Evolutionary conservation across 2,329 filamentous ascomycete genomes (phyloP).

Genomic region (Raffaelea deltoideospora): DNA sequence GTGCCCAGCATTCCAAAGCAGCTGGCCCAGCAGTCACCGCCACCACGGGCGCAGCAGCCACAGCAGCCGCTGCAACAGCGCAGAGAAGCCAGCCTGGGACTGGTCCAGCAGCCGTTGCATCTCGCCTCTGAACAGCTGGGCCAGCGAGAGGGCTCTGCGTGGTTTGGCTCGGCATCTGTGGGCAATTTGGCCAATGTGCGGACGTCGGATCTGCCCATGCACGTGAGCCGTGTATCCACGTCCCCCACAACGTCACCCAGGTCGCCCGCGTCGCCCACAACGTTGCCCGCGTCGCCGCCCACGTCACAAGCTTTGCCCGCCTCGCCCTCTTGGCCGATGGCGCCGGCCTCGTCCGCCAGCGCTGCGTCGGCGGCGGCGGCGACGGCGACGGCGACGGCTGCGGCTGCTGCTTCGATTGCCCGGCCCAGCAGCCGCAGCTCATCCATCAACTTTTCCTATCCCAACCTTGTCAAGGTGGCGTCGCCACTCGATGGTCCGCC

Average conservation of each 20-base stretch:
- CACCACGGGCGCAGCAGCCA: background rate
- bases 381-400: no score
- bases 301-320: no score
- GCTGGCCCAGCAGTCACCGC: background rate
- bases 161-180: conserved; percentile 30
- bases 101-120: conserved; percentile 22
- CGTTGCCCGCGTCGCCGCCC: no score
- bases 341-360: no score
- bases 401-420: conserved; percentile 15
- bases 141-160: conserved; percentile 24
- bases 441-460: conserved; percentile 46
- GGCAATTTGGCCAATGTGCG: conserved; percentile 29
- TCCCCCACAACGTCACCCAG: no score
- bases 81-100: background rate
- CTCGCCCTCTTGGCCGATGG: no score
- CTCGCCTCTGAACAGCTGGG: conserved; percentile 38
- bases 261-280: no score
- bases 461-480: conserved; percentile 25
- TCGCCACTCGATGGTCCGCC: conserved; percentile 18
- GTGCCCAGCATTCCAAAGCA: background rate
- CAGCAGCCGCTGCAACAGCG: no score
- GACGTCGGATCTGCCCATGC: conserved; percentile 26
- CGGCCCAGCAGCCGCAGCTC: conserved; percentile 29
- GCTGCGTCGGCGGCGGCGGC: no score
- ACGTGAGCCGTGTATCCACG: conserved; percentile 1